Base-by-base conservation (phyloP, 2,329 filamentous ascomycete species). In the Alternaria triticina region DNA sequence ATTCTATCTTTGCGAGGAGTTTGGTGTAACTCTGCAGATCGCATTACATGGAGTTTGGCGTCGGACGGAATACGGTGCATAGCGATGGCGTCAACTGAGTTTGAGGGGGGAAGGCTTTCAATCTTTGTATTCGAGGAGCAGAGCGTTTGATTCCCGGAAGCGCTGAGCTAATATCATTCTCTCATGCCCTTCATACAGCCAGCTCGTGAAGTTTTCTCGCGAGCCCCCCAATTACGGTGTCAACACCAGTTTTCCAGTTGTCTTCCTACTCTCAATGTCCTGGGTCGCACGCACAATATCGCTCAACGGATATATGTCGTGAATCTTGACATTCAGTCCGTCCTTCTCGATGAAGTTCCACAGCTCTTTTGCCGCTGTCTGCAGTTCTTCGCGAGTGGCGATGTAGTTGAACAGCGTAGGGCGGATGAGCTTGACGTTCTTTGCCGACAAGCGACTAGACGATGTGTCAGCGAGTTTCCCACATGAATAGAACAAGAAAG, bases 241-340 rank as follows among this genome's bases (percentile, higher is more conserved):
- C 74, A 97, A 79, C 59, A 97, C 78, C 66, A 96, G 80, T 83
- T 97, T 97, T 17, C 94, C 94, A 11, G 89, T 92, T 2, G 93
- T 96, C 84, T 90, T 92, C 71, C 94, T 86, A 45, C 91, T 87
- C 81, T 96, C 91, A 47, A 97, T 85, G 78, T 97, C 85, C 52
- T 82, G 80, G 67, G 97, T 93, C 12, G 93, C 93, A 71, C 87
- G 83, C 36, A 85, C 88, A 33, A 91, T 88, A 47, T 97, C 90
- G 72, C 88, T 86, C 44, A 97, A 82, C 6, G 90, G 87, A 78
- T 97, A 97, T 0, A 90, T 83, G 66, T 94, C 88, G 77, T 97
- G 91, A 28, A 97, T 87, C 64, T 86, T 86, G 15, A 93, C 86
- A 65, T 92, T 88, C 52, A 97, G 77, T 74, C 92, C 89, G 58